Evolutionary conservation across 2,329 filamentous ascomycete species (phyloP).

Genomic region (Phaeosphaeriaceae sp.): DNA sequence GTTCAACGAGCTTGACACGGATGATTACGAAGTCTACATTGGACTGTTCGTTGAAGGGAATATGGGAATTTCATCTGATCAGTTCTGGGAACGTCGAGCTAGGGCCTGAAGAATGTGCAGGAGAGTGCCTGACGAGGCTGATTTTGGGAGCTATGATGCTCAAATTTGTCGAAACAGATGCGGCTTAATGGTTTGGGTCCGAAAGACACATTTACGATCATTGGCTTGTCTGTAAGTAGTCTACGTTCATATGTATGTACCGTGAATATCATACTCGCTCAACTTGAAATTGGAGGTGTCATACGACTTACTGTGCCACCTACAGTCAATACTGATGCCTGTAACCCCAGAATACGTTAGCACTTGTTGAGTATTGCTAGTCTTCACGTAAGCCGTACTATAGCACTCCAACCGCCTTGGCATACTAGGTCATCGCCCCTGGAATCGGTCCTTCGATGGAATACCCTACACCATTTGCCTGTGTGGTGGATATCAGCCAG

Average conservation of each 20-base stretch:
- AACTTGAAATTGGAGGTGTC: neutral
- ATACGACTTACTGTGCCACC: neutral
- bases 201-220: neutral
- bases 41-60: neutral
- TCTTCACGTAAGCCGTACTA: neutral
- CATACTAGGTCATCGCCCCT: neutral
- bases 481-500: neutral
- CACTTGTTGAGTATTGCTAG: neutral
- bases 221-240: neutral
- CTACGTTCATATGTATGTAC: neutral
- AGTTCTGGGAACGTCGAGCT: neutral
- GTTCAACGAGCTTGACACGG: slow-evolving; percentile 3
- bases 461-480: neutral
- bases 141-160: neutral
- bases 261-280: neutral
- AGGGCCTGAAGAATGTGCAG: neutral
- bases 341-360: neutral
- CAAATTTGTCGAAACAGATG: neutral
- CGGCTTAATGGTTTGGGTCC: neutral
- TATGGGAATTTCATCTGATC: neutral
- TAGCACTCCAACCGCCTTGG: neutral
- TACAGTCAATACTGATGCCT: neutral
- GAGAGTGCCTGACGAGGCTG: neutral
- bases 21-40: neutral
- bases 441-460: neutral